phyloP scores from a whole-genome alignment of 148 eudicot species.

The Suaeda aralocaspica region DNA sequence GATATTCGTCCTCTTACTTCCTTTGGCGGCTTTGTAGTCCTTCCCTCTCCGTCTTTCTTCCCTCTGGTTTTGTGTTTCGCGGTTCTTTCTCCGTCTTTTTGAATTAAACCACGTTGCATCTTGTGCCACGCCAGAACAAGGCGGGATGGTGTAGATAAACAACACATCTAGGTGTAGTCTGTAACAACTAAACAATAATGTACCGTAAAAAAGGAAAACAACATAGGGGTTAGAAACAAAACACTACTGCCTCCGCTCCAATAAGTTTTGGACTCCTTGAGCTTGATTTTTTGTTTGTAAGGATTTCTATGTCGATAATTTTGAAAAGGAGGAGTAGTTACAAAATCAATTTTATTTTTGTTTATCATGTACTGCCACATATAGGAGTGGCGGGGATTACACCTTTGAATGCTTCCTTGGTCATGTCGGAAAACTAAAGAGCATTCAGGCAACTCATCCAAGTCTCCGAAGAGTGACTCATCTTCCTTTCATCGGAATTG shows the following conservation, averaged over 20 bases:
- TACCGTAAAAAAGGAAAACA: not conserved
- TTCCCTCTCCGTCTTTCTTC: no score
- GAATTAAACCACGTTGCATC: no score
- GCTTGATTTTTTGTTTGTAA: not conserved
- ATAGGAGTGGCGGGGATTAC: slow-evolving; percentile 22
- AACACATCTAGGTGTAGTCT: not conserved
- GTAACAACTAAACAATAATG: slow-evolving; percentile 9
- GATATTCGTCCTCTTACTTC: no score
- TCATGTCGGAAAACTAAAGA: slow-evolving; percentile 37
- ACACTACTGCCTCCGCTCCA: not conserved
- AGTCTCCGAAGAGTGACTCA: slow-evolving; percentile 49
- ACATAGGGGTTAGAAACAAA: not conserved
- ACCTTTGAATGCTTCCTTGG: slow-evolving; percentile 17
- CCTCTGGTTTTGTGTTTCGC: no score
- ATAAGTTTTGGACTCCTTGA: not conserved
- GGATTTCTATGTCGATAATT: not conserved
- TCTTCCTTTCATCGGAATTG: slow-evolving; percentile 47
- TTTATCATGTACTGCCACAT: slow-evolving; percentile 31
- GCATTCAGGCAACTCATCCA: slow-evolving; percentile 61
- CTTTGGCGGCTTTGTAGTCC: no score
- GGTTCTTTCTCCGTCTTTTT: no score
- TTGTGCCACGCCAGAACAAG: no score
- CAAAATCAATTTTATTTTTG: not conserved
- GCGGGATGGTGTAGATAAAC: not conserved
- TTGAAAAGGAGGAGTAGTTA: slow-evolving; percentile 4